Evolutionary conservation across 2,329 filamentous ascomycete genomes (phyloP), one percentile per base, ranked within the genome.

Genomic region (Sordariomycetes sp.): DNA sequence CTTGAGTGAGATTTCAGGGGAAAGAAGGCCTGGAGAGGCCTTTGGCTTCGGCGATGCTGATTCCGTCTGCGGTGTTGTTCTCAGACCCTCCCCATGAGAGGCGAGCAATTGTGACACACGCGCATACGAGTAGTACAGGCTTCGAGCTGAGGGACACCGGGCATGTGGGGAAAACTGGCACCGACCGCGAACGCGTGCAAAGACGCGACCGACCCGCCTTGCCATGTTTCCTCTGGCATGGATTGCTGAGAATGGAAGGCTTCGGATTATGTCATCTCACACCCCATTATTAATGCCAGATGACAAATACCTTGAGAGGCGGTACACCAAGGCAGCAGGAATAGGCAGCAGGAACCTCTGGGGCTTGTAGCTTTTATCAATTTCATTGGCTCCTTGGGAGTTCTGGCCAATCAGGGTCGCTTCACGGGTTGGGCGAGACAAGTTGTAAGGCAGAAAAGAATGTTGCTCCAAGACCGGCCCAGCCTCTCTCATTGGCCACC

Each of bases 381-480:
- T 58, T 24, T 34, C 22, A 58, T 58, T 58, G 56, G 56, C 40
- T 16, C 8, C 32, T 2, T 11, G 14, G 1, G 32, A 22, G 22
- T 53, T 46, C 43, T 54, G 35, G 40, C 56, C 56, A 58, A 58
- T 58, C 51, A 54, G 14, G 16, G n/a, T 14, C 32, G 46, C 46
- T 20, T 20, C 22, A 2, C 8, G 22, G 20, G 46, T 22, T 24
- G 28, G 40, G 35, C 40, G 25, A 34, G 32, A 58, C 56, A 58
- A 54, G 11, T 24, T 35, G 37, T 53, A 58, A 58, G 56, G 56
- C 56, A 58, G 56, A 53, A 58, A 58, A 54, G 3, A 50, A 50
- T 50, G 11, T 50, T 24, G 46, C 7, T 22, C n/a, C 46, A n/a
- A 50, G n/a, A n/a, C 18, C 32, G 32, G 56, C n/a, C 56, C 46